Base-by-base conservation (phyloP, 768 basidiomycete species). In the Tylopilus rubrobrunneus region DNA sequence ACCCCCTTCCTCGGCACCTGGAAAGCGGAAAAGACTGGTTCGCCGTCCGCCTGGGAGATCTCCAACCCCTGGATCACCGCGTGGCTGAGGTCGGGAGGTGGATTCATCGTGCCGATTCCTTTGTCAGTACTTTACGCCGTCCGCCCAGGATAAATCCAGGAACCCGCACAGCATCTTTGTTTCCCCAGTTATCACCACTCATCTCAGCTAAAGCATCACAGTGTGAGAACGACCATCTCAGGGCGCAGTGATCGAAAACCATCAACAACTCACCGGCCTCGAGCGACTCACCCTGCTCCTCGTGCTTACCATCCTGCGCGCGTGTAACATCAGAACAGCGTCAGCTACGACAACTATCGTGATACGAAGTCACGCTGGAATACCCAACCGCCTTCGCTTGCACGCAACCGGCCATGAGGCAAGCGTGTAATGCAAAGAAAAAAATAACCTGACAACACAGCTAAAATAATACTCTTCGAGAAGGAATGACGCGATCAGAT, bases 311-410 rank as follows among this genome's bases (percentile, higher is more conserved):
- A 34, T 40, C 44, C n/a, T 40, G 28, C 17, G 5, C 37, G 14
- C 7, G 21, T 33, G 21, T 25, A 25, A 27, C 39, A 48, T 67
- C 12, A 66, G 31, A 29, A n/a, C 7, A 21, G n/a, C 52, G n/a
- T 25, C 48, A 97, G 94, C 71, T 98, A 99, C 65, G 87, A 95
- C 61, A 73, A 66, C n/a, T n/a, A n/a, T n/a, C n/a, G n/a, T n/a
- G n/a, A 15, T 86, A 85, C 52, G 93, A 98, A 63, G 86, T 98
- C 19, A 93, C 93, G 1, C 76, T 98, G 67, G 90, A 98, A 58
- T 99, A 98, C 61, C 98, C 19, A 85, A 96, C 59, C 77, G 97
- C 34, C 78, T 99, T 92, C 89, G 5, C 82, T 84, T 56, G 89
- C 86, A 11, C 87, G 93, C 31, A 92, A 93, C 65, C 75, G 90